phyloP scores from a whole-genome alignment of 2,329 filamentous ascomycete genomes.

The Alternaria burnsii region DNA sequence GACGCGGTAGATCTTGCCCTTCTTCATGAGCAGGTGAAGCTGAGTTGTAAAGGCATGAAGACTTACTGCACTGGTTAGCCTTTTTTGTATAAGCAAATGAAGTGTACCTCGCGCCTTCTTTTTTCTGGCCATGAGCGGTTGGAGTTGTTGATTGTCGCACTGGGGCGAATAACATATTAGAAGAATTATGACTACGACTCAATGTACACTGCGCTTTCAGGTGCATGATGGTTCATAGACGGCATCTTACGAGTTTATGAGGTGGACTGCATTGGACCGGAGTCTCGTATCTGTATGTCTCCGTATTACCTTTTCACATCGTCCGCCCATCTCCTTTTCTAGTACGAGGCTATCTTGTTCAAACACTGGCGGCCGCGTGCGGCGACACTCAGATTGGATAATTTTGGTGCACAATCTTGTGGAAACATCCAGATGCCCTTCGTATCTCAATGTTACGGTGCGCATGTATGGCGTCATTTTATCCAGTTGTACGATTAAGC shows the following conservation, averaged over 20 bases:
- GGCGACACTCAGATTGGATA: neutral
- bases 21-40: neutral
- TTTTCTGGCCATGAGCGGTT: neutral
- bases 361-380: neutral
- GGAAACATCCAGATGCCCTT: neutral
- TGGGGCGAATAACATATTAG: neutral
- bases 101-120: neutral
- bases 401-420: neutral
- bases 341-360: neutral
- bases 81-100: slow-evolving; percentile 1
- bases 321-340: neutral
- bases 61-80: slow-evolving; percentile 4
- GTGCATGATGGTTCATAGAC: neutral
- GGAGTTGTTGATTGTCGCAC: neutral
- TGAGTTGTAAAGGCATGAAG: neutral
- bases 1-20: slow-evolving; percentile 42
- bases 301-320: neutral
- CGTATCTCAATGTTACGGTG: neutral
- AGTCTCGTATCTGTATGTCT: neutral
- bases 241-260: neutral
- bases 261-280: neutral
- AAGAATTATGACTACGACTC: neutral
- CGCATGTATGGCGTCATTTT: neutral
- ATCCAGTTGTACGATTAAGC: neutral
- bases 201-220: neutral